These are phyloP conservation scores for Venturiaceae sp. DNA, from an alignment of 2,329 filamentous ascomycete species.

Conservation along the genomic window DNA sequence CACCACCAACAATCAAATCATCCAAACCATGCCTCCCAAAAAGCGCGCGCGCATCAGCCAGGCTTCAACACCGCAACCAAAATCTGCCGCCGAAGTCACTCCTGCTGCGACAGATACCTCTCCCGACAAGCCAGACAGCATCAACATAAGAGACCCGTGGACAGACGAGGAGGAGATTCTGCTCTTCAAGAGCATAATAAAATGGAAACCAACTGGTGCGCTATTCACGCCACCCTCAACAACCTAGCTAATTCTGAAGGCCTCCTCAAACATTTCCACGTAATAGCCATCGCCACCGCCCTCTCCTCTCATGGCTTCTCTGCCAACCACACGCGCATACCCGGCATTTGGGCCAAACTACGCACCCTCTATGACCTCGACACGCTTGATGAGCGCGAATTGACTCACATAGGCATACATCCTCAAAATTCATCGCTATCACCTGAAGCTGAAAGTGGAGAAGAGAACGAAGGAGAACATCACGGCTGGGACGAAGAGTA, in stretches of 20 bases:
- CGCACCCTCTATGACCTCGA: conserved; percentile 74
- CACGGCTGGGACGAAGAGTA: neutral
- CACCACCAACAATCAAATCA: no score
- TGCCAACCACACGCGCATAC: conserved; percentile 73
- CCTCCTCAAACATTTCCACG: conserved; percentile 89
- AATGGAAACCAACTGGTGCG: conserved; percentile 90
- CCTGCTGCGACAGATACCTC: conserved; percentile 25
- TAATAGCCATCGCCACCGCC: conserved; percentile 76
- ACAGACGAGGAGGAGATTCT: conserved; percentile 92
- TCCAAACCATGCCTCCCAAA: conserved; percentile 53
- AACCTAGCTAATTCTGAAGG: conserved; percentile 36
- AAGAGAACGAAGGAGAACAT: neutral
- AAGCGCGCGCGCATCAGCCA: conserved; percentile 55
- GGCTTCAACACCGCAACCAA: conserved; percentile 44
- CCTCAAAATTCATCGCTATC: neutral
- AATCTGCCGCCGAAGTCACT: conserved; percentile 24
- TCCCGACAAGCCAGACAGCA: conserved; percentile 40
- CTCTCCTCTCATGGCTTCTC: conserved; percentile 73
- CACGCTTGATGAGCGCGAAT: conserved; percentile 74
- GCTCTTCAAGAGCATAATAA: conserved; percentile 84
- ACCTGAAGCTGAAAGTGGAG: neutral
- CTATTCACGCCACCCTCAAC: conserved; percentile 9
- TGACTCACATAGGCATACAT: conserved; percentile 16
- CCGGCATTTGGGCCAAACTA: conserved; percentile 87
- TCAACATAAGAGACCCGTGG: conserved; percentile 72